Base-by-base conservation (phyloP, 2,329 filamentous ascomycete genomes). In the Alternaria sp. region DNA sequence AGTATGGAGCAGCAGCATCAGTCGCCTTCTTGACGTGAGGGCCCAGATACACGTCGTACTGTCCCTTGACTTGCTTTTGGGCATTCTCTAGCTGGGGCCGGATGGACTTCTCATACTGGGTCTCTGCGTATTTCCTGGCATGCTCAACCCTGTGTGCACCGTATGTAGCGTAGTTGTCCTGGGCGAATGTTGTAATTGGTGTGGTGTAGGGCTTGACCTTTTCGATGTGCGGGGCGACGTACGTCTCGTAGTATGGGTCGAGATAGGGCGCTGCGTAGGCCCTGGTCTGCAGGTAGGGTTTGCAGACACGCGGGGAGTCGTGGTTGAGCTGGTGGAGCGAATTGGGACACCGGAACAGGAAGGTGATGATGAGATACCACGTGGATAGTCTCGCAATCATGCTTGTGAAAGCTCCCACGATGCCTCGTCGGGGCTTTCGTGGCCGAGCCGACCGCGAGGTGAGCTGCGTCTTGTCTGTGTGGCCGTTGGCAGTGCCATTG, bases 331-430 rank as follows among this genome's bases (percentile, higher is more conserved):
- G 85, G 28, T 89, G 86, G 61, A 89, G 80, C 8, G 87, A 87
- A 3, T 88, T 83, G 12, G 94, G 94, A 78, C 94, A 99, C 62
- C 90, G 88, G 77, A 99, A 91, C 60, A 94, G 80, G 56, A 95
- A 82, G 24, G 91, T 95, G 62, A 93, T 79, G 65, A 98, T 88
- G 36, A 89, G 86, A 77, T 95, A 96, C 94, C 94, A 99, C 20
- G 92, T 90, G 59, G 89, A 78, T 44, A 97, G 78, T 72, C 77
- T 73, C 62, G 69, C 70, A 47, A 72, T 53, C 49, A 77, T 65
- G 62, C 68, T 79, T 48, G 75, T 71, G n/a, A 76, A 51, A 55
- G 71, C 72, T 18, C 69, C 69, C 48, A 64, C 49, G 39, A 74
- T 58, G 6, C 67, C 65, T 57, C 66, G 74, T 41, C 59, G 64